These are phyloP conservation scores for Clarireedia paspali DNA, from an alignment of 2,329 filamentous ascomycete species.

Conservation along the genomic window DNA sequence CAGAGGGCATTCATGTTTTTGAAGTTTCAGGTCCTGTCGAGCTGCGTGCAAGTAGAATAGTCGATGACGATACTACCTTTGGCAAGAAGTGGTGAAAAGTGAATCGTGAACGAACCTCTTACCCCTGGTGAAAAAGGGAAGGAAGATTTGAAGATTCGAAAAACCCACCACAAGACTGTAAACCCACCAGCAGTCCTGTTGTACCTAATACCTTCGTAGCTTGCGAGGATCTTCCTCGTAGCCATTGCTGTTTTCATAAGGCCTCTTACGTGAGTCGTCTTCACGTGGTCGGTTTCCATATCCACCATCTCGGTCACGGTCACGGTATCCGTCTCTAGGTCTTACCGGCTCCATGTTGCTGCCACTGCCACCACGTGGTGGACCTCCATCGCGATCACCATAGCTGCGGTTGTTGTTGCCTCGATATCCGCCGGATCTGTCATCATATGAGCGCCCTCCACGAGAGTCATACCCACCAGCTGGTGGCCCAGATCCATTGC, in stretches of 20 bases:
- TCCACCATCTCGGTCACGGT: constrained; percentile 41
- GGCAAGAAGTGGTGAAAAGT: constrained; percentile 12
- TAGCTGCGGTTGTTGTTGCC: constrained; percentile 34
- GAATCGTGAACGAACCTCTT: constrained; percentile 28
- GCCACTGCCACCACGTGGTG: constrained; percentile 37
- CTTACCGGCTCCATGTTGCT: constrained; percentile 82
- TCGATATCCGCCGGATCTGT: constrained; percentile 43
- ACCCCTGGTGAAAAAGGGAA: constrained; percentile 32
- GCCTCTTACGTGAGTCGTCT: constrained; percentile 44
- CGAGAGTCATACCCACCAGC: constrained; percentile 45
- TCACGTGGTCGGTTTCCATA: constrained; percentile 46
- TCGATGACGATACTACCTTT: constrained; percentile 28
- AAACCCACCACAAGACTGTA: neutral
- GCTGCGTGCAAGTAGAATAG: constrained; percentile 15
- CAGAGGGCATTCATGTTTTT: neutral
- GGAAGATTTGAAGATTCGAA: constrained; percentile 1
- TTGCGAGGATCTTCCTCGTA: constrained; percentile 75
- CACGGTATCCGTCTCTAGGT: constrained; percentile 49
- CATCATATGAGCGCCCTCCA: constrained; percentile 52
- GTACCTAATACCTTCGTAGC: constrained; percentile 53
- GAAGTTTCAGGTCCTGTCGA: constrained; percentile 7
- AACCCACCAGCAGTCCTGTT: constrained; percentile 21
- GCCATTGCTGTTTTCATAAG: constrained; percentile 49
- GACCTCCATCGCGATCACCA: constrained; percentile 31
- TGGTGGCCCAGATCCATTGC: constrained; percentile 26